Percentiles rank a stretch among this genome's conserved stretches.
phyloP scores from a whole-genome alignment of 2,329 filamentous ascomycete species.

The Claviceps citrina region DNA sequence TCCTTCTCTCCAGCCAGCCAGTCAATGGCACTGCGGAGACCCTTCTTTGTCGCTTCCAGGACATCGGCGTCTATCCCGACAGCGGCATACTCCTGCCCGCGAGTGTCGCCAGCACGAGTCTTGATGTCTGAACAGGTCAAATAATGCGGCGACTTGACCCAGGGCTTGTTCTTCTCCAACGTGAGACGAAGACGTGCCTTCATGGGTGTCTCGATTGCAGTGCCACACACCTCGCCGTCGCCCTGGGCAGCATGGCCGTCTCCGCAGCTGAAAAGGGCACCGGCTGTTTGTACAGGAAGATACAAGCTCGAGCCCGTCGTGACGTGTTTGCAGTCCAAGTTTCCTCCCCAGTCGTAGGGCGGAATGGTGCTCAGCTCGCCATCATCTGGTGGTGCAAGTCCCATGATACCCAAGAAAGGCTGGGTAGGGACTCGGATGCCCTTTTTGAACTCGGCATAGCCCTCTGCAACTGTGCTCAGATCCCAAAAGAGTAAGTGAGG shows the following conservation, averaged over 20 bases:
- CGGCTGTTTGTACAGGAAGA: slow-evolving; percentile 32
- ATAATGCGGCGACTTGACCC: slow-evolving; percentile 33
- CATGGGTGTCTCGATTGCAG: slow-evolving; percentile 40
- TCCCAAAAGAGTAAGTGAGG: slow-evolving; percentile 34
- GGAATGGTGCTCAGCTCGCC: slow-evolving; percentile 34
- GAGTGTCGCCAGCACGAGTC: slow-evolving; percentile 8
- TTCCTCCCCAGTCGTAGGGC: slow-evolving; percentile 36
- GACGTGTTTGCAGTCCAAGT: slow-evolving; percentile 37
- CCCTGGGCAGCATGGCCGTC: slow-evolving; percentile 40
- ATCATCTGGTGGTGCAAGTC: slow-evolving; percentile 28
- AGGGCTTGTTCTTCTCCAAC: slow-evolving; percentile 29
- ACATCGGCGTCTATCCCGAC: slow-evolving; percentile 32
- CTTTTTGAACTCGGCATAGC: slow-evolving; percentile 27
- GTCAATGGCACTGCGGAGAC: slow-evolving; percentile 30
- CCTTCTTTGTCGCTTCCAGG: slow-evolving; percentile 32
- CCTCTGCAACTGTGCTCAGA: slow-evolving; percentile 13
- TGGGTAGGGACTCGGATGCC: slow-evolving; percentile 32
- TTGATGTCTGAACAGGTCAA: slow-evolving; percentile 17
- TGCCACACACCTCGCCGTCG: slow-evolving; percentile 39
- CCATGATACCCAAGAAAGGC: slow-evolving; percentile 38
- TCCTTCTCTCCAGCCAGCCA: slow-evolving; percentile 33
- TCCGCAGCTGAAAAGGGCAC: slow-evolving; percentile 37
- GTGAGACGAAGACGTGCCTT: slow-evolving; percentile 32
- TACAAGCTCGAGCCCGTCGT: slow-evolving; percentile 30
- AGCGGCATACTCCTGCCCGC: slow-evolving; percentile 26